A percentile compares a stretch with the other conserved stretches of the same genome.
These are phyloP conservation scores for Yamadazyma taylorii DNA, from an alignment of 1,139 yeast species.

Conservation along the genomic window DNA sequence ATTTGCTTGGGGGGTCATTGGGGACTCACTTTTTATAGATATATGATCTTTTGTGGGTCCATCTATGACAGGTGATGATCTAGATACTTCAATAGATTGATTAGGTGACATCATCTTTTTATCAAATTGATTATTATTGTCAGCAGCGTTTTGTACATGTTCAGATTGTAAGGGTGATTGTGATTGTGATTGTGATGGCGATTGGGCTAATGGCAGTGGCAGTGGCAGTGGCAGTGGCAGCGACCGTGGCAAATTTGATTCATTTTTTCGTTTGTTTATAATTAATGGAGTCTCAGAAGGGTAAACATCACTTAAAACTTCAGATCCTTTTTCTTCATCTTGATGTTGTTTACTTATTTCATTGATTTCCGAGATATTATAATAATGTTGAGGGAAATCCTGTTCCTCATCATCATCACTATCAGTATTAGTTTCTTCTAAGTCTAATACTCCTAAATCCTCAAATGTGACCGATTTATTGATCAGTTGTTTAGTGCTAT, in stretches of 20 bases:
- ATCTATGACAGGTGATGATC: slow-evolving; percentile 1
- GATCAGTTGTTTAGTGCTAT: slow-evolving; percentile 19
- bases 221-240: neutral
- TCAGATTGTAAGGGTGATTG: too few species aligned
- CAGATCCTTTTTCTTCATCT: slow-evolving; percentile 32
- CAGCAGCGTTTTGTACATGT: neutral
- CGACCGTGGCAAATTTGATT: neutral
- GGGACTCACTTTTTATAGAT: slow-evolving; percentile 2
- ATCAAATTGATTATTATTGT: neutral
- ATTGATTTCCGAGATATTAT: slow-evolving; percentile 14
- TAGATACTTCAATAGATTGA: slow-evolving; percentile 4
- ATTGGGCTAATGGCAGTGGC: too few species aligned
- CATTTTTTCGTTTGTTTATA: slow-evolving; percentile 27
- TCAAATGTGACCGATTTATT: slow-evolving; percentile 45
- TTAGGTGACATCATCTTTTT: neutral
- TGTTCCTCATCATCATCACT: slow-evolving; percentile 17
- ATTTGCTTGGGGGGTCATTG: slow-evolving; percentile 14
- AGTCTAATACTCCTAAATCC: slow-evolving; percentile 32
- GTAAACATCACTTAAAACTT: slow-evolving; percentile 45
- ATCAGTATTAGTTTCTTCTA: slow-evolving; percentile 21
- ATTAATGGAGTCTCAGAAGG: slow-evolving; percentile 40
- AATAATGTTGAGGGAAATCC: slow-evolving; percentile 13
- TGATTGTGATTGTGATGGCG: too few species aligned
- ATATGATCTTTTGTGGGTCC: neutral
- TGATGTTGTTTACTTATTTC: slow-evolving; percentile 10